Base-by-base conservation (phyloP, 108 stramenopile species). In the Pseudonitzschia multistriata region DNA sequence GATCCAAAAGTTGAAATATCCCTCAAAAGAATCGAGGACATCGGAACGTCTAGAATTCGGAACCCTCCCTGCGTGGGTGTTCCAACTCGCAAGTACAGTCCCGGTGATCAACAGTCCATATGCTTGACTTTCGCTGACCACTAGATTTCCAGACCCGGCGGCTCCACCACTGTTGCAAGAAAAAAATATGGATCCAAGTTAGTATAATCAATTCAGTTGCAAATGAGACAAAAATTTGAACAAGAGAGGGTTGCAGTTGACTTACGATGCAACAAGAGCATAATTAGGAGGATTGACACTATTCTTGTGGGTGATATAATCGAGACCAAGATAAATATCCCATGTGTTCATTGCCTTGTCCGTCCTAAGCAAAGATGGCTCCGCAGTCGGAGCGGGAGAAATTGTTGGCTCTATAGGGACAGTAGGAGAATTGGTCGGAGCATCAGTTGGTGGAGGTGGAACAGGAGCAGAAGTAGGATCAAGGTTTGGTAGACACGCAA, bases 1-100 rank as follows among this genome's bases (percentile, higher is more conserved):
- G 22, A 70, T 57, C 74, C 74, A 76, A 35, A 67, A 67, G 61
- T 68, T 70, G 62, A 76, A 76, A 27, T 76, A 71, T 45, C 71
- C 66, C 45, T 67, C 49, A 52, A 53, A 67, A 13, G 29, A 67
- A 5, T 62, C 35, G 21, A 71, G 60, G 31, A 63, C 71, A 42
- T 62, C 62, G 31, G 24, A 22, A 10, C 71, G 71, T 5, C 52
- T 36, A 0, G 71, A 48, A 15, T 49, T 49, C 19, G 71, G 28
- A 1, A 71, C 52, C 33, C 24, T 62, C 2, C 71, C 71, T 27
- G 71, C 71, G 11, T 71, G 61, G 1, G 59, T 59, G 22, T 71
- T 60, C 71, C 71, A 71, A 17, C 57, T 61, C 21, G 71, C 71
- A 34, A 71, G 37, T 8, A 71, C 71, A 7, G 50, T 71, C 24